Conservation (phyloP, 2,329 filamentous ascomycete species). For the Phyllosticta paracitricarpa region DNA sequence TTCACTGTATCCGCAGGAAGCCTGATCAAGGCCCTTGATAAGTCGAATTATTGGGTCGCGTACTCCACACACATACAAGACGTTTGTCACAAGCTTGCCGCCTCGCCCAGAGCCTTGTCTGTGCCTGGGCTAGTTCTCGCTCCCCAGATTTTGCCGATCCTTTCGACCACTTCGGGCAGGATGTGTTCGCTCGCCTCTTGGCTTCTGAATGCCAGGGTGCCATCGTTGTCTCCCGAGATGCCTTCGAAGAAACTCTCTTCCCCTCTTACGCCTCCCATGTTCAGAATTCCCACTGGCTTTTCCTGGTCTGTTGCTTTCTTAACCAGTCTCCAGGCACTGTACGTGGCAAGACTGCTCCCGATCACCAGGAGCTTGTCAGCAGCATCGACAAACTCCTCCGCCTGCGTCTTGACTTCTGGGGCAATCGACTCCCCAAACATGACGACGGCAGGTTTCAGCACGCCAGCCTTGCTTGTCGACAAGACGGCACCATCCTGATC, state of each 20-base stretch:
- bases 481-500: slow-evolving; percentile 76
- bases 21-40: no score
- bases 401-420: slow-evolving; percentile 56
- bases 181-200: slow-evolving; percentile 32
- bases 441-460: slow-evolving; percentile 84
- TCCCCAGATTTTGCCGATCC: neutral
- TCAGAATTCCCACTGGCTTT: slow-evolving; percentile 81
- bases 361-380: slow-evolving; percentile 68
- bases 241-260: slow-evolving; percentile 62
- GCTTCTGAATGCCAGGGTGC: slow-evolving; percentile 27
- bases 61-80: no score
- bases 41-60: no score
- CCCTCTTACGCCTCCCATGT: slow-evolving; percentile 73
- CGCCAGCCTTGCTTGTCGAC: slow-evolving; percentile 55
- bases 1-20: no score
- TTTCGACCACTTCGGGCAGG: slow-evolving; percentile 23
- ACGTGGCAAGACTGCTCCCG: slow-evolving; percentile 86
- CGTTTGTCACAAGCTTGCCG: neutral
- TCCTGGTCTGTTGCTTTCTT: slow-evolving; percentile 71
- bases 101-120: neutral
- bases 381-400: slow-evolving; percentile 69
- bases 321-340: slow-evolving; percentile 84
- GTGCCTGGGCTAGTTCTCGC: neutral
- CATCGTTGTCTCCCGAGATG: slow-evolving; percentile 34
- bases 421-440: slow-evolving; percentile 94